Evolutionary conservation across 148 eudicot species (phyloP).

Genomic region (Mesembryanthemum crystallinum): DNA sequence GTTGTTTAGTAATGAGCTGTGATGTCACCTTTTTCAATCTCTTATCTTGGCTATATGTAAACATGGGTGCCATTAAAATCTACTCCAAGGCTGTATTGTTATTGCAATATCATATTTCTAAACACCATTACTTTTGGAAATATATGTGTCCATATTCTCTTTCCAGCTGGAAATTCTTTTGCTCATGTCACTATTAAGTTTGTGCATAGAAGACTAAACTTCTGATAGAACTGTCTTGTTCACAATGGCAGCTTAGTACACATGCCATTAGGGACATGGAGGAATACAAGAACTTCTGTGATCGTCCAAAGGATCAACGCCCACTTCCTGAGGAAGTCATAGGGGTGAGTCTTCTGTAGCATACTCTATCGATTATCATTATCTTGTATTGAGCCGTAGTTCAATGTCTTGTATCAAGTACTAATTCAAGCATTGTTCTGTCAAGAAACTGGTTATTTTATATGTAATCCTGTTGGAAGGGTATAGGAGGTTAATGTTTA

Average conservation of each 20-base stretch:
- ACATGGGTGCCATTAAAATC: neutral
- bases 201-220: neutral
- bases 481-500: neutral
- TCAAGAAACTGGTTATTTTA: neutral
- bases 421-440: conserved; percentile 1
- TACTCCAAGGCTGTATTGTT: neutral
- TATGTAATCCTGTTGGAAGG: neutral
- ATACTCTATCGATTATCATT: neutral
- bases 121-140: neutral
- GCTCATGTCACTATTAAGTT: conserved; percentile 6
- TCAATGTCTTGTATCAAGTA: neutral
- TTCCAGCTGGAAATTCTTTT: neutral
- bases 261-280: conserved; percentile 94
- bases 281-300: conserved; percentile 96
- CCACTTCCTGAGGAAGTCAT: conserved; percentile 98
- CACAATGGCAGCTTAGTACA: conserved; percentile 63
- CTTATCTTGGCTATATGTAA: neutral
- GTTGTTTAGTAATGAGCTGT: neutral
- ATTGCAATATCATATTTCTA: neutral
- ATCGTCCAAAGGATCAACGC: conserved; percentile 89
- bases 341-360: conserved; percentile 52
- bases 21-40: neutral
- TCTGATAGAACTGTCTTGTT: conserved; percentile 5
- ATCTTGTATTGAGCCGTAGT: neutral
- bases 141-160: neutral